Conservation (phyloP, 2,329 filamentous ascomycete species). For the Trichoderma polysporum region DNA sequence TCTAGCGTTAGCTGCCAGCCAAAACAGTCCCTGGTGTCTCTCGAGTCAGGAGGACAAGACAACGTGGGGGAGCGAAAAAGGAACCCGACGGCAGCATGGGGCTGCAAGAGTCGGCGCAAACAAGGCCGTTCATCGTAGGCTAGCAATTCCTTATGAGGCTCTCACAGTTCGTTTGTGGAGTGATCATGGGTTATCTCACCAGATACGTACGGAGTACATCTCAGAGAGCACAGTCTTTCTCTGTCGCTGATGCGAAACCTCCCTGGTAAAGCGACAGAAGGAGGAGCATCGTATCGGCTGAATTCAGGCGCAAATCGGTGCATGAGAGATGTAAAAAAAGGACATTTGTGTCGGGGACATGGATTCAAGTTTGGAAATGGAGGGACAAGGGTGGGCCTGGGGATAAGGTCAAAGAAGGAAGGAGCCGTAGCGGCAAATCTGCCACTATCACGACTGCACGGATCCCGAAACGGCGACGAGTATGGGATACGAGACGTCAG, state of each 20-base stretch:
- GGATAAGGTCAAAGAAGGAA: slow-evolving; percentile 9
- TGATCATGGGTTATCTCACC: not conserved
- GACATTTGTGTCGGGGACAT: not conserved
- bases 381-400: not conserved
- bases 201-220: not conserved
- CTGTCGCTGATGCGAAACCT: not conserved
- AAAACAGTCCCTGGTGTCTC: not conserved
- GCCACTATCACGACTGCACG: not conserved
- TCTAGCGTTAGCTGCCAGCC: not conserved
- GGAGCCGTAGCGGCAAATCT: slow-evolving; percentile 4
- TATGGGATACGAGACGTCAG: not conserved
- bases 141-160: not conserved
- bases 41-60: slow-evolving; percentile 5
- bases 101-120: not conserved
- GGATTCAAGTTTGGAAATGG: not conserved
- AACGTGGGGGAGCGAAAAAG: not conserved
- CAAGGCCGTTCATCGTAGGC: not conserved
- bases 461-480: not conserved
- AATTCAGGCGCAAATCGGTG: not conserved
- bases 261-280: not conserved
- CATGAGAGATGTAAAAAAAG: not conserved
- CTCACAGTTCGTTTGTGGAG: not conserved
- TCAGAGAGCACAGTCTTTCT: not conserved
- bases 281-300: not conserved
- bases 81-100: not conserved